Base-by-base conservation (phyloP, 805 yeast genomes). In the Kodamaea neixiangensis region DNA sequence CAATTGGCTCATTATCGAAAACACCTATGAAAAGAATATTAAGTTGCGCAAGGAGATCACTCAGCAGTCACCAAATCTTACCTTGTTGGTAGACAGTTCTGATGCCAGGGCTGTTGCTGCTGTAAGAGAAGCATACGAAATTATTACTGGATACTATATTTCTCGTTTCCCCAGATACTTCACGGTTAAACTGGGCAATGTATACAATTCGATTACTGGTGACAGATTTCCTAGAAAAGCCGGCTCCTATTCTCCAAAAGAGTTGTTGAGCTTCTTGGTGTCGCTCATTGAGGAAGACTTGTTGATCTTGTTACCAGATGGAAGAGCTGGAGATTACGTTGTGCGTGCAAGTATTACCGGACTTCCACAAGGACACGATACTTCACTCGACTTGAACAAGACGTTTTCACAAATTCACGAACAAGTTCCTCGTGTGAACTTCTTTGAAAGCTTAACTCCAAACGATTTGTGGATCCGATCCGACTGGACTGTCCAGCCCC, bases 401-500 rank as follows among this genome's bases (percentile, higher is more conserved):
- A 82, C 86, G 1, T 65, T 87, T 37, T 79, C 87, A 0, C 68
- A 63, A 41, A 79, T 87, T 52, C 96, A 87, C 60, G 76, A 68
- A 2, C 91, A 92, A 0, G 92, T 87, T 2, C 96, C 94, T 0
- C 80, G 78, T 93, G 81, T 80, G 60, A 77, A 76, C 57, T 87
- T 83, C 61, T 87, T 87, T 62, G 71, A 74, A 19, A 75, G 81
- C 52, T 61, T 87, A 52, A 72, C 75, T 55, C 77, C 80, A 3
- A 72, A 76, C 21, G 79, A 81, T 49, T 75, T 76, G 45, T 85
- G 87, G 60, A 80, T 80, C 52, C 75, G 94, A 51, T 76, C 76
- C 58, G 87, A 87, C 54, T 87, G 91, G 89, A 74, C 86, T 0
- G 65, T 87, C 21, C 94, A 87, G 61, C 73, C 82, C 1, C 87